phyloP scores from a whole-genome alignment of 441 rosid species.

The Jatropha multifida region DNA sequence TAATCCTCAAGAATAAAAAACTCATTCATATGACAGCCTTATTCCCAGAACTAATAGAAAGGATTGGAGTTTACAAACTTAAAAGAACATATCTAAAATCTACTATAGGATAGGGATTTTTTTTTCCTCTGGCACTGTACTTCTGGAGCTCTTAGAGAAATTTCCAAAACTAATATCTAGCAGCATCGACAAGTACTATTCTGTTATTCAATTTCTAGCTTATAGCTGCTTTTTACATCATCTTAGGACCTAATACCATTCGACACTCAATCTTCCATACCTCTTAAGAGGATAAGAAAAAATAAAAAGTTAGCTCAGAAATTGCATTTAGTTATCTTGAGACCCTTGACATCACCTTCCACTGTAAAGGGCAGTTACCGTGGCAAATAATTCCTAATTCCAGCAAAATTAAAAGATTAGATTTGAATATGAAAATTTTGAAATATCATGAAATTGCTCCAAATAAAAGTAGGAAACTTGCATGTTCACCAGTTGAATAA shows the following conservation, averaged over 20 bases:
- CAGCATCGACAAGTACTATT: not conserved
- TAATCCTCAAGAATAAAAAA: not conserved
- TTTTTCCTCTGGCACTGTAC: not conserved
- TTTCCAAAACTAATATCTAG: not conserved
- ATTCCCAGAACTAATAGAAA: not conserved
- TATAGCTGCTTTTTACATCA: not conserved
- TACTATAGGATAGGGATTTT: not conserved
- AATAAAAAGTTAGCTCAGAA: not conserved
- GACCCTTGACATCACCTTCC: not conserved
- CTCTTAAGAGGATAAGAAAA: not conserved
- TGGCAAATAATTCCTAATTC: not conserved
- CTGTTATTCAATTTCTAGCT: not conserved
- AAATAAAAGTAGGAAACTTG: not conserved
- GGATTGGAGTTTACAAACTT: not conserved
- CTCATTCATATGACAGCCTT: no score
- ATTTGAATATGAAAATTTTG: not conserved
- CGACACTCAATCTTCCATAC: not conserved
- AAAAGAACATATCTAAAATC: not conserved
- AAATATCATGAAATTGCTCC: not conserved
- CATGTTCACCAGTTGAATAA: not conserved
- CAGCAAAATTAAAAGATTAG: not conserved
- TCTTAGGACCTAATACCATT: not conserved
- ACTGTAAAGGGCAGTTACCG: not conserved
- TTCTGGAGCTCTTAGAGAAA: not conserved
- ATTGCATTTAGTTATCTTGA: not conserved